Conservation (phyloP, 1,284 basidiomycete genomes). For the Ceratobasidium papillatum region DNA sequence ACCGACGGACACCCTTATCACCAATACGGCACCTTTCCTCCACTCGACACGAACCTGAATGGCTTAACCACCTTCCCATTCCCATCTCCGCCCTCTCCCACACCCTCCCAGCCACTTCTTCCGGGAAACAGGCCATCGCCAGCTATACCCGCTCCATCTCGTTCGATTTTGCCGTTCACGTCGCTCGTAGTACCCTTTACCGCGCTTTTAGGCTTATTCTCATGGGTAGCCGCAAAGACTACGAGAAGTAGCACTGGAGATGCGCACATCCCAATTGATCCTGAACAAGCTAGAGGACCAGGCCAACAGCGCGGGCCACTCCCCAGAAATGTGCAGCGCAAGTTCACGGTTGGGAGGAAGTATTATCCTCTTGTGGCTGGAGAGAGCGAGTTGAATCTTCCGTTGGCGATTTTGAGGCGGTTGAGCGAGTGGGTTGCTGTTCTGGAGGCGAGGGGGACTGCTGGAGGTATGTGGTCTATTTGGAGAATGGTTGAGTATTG, state of each 20-base stretch:
- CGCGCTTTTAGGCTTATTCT: conserved; percentile 19
- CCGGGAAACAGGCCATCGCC: conserved; percentile 32
- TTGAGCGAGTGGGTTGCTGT: conserved; percentile 67
- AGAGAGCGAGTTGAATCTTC: conserved; percentile 56
- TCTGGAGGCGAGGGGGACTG: conserved; percentile 64
- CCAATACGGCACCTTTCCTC: conserved; percentile 19
- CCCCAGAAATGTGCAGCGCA: conserved; percentile 18
- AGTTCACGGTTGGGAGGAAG: conserved; percentile 47
- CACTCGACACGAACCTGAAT: conserved; percentile 10
- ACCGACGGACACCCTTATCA: neutral
- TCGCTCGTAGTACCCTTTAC: conserved; percentile 40
- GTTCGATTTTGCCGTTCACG: conserved; percentile 58
- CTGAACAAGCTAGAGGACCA: conserved; percentile 8
- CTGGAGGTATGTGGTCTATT: conserved; percentile 55
- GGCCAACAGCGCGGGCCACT: neutral
- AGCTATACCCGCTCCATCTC: conserved; percentile 51
- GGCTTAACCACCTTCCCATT: conserved; percentile 1
- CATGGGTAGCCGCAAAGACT: conserved; percentile 18
- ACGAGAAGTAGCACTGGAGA: neutral
- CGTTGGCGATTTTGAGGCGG: conserved; percentile 62
- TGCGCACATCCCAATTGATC: neutral
- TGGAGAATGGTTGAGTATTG: neutral
- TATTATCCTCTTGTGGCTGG: conserved; percentile 55
- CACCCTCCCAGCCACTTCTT: conserved; percentile 4
- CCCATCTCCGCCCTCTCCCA: conserved; percentile 17